Base-by-base conservation (phyloP, 345 rosid species). In the Xanthoceras sorbifolium region DNA sequence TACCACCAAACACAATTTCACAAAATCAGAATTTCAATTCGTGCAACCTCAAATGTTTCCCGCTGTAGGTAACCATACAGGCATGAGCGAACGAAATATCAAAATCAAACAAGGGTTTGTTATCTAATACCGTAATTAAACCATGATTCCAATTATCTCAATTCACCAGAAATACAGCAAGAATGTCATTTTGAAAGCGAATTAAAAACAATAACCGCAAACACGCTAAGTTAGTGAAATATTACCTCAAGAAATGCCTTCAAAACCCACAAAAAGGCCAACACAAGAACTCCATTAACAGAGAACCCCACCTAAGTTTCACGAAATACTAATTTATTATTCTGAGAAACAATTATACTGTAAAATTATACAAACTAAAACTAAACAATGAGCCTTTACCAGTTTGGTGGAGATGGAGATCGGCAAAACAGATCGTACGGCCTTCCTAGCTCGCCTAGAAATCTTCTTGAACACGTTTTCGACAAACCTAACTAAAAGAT, bases 231-330 rank as follows among this genome's bases (percentile, higher is more conserved):
- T 32, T 54, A 50, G 17, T 8, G 44, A 54, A 11, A n/a, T 1
- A 14, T 83, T 85, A 91, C 98, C 97, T 93, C 97, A 66, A 94
- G 97, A 85, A 94, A 91, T 42, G 97, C 98, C 83, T 90, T 94
- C 85, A 90, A 77, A 72, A 94, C 78, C 98, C 98, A 91, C 84
- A 95, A 76, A 81, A 95, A 91, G 6, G 97, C 89, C 81, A 91
- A 91, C 69, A 91, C 70, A 28, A 94, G 83, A 60, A 91, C 93
- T 34, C 97, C 99, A 69, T 91, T 89, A 42, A 95, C 99, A 1
- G 98, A 89, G 82, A 95, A 95, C 1, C 89, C 86, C 76, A 92
- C 99, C 99, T 95, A 77, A 12, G 5, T 65, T 61, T 12, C 12
- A 36, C 0, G n/a, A 52, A 62, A 72, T 28, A 31, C 10, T n/a